phyloP scores from a whole-genome alignment of 2,329 filamentous ascomycete genomes.

The Claviceps digitariae region DNA sequence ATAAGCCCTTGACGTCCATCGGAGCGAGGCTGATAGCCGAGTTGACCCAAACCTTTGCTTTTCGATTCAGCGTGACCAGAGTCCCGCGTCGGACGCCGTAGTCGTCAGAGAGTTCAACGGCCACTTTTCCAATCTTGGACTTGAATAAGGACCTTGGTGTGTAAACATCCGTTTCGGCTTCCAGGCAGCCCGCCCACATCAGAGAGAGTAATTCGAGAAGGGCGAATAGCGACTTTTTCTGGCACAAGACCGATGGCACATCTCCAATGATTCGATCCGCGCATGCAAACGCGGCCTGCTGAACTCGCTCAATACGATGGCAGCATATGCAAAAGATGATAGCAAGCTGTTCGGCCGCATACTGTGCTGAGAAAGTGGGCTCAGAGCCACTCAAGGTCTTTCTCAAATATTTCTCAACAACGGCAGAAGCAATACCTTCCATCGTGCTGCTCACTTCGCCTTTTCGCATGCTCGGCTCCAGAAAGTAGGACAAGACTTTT shows the following conservation, averaged over 20 bases:
- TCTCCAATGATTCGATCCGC: conserved; percentile 76
- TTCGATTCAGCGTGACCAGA: conserved; percentile 61
- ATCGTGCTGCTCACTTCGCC: conserved; percentile 50
- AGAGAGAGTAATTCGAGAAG: conserved; percentile 82
- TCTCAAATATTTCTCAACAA: conserved; percentile 65
- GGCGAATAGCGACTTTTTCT: conserved; percentile 81
- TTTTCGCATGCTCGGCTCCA: conserved; percentile 72
- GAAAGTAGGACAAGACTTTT: conserved; percentile 78
- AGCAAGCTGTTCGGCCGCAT: conserved; percentile 78
- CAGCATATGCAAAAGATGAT: conserved; percentile 80
- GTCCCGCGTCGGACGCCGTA: conserved; percentile 71
- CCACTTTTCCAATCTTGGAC: conserved; percentile 64
- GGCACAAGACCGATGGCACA: conserved; percentile 80
- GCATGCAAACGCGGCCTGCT: conserved; percentile 69
- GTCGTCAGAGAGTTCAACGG: conserved; percentile 86
- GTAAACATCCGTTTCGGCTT: conserved; percentile 89
- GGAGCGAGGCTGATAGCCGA: conserved; percentile 73
- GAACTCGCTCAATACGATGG: conserved; percentile 82
- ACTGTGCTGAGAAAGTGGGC: conserved; percentile 76
- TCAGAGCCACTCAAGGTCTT: conserved; percentile 60
- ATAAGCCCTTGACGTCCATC: conserved; percentile 82
- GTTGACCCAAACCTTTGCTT: conserved; percentile 69
- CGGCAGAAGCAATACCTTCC: conserved; percentile 50
- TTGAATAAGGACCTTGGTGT: conserved; percentile 71
- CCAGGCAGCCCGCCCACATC: conserved; percentile 90